Conservation (phyloP, 2,329 filamentous ascomycete genomes). For the Xylariaceae sp. region DNA sequence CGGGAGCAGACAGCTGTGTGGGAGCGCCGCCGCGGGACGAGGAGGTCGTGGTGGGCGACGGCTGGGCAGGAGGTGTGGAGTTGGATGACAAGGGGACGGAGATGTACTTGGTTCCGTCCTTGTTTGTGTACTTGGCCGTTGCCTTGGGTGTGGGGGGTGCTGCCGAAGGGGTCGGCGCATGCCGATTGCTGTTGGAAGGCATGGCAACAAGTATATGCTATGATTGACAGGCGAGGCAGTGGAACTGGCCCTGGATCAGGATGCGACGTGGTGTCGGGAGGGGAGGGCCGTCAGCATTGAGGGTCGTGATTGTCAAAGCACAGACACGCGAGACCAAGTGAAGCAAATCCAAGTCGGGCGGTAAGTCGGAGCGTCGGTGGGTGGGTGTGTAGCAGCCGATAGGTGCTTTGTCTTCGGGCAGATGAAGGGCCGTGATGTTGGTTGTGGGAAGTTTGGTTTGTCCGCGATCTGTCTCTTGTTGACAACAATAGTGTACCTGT, state of each 20-base stretch:
- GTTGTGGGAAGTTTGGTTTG: no score
- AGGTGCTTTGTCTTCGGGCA: no score
- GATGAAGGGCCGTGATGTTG: no score
- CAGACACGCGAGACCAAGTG: slow-evolving; percentile 2
- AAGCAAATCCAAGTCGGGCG: no score
- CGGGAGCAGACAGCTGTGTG: slow-evolving; percentile 25
- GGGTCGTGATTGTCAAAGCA: slow-evolving; percentile 9
- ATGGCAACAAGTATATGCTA: slow-evolving; percentile 30
- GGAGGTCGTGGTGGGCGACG: slow-evolving; percentile 47
- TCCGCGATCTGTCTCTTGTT: no score
- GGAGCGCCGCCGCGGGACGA: slow-evolving; percentile 36
- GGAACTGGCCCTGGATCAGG: slow-evolving; percentile 11
- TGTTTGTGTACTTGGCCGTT: slow-evolving; percentile 63
- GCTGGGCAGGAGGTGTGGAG: slow-evolving; percentile 51
- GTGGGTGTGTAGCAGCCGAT: no score
- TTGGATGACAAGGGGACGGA: slow-evolving; percentile 57
- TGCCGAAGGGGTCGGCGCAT: slow-evolving; percentile 47
- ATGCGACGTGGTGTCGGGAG: slow-evolving; percentile 16
- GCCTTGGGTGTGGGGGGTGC: slow-evolving; percentile 50
- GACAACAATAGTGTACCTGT: no score
- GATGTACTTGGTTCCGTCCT: slow-evolving; percentile 68
- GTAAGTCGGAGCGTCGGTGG: no score
- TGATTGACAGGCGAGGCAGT: slow-evolving; percentile 10
- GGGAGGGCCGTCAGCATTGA: slow-evolving; percentile 18
- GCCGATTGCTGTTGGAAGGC: slow-evolving; percentile 55